phyloP scores from a whole-genome alignment of 495 filamentous ascomycete genomes.

The Aspergillus campestris region DNA sequence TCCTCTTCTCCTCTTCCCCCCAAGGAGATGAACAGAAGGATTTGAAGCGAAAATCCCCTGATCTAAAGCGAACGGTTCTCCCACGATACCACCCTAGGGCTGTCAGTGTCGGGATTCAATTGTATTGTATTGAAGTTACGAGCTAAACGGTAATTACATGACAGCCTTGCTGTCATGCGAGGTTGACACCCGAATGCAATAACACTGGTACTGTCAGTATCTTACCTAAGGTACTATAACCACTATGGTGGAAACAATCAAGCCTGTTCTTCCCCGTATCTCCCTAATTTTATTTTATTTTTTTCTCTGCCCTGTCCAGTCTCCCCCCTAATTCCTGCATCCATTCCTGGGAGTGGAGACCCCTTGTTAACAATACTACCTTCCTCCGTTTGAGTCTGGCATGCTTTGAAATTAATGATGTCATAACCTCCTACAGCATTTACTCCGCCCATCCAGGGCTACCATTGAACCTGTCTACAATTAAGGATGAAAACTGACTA shows the following conservation, averaged over 20 bases:
- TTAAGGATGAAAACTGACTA: neutral
- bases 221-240: neutral
- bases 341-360: slow-evolving; percentile 3
- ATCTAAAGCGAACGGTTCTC: no score
- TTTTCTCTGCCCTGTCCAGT: neutral
- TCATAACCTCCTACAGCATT: slow-evolving; percentile 5
- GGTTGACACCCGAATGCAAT: slow-evolving; percentile 1
- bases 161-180: neutral
- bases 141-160: neutral
- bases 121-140: neutral
- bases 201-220: neutral
- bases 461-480: neutral
- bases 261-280: neutral
- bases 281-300: neutral
- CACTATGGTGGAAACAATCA: slow-evolving; percentile 1
- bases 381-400: neutral
- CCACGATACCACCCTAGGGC: no score
- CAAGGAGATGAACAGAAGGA: no score
- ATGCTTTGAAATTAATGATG: slow-evolving; percentile 13
- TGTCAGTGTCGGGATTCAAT: neutral
- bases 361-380: neutral
- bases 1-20: no score
- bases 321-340: slow-evolving; percentile 3
- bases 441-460: neutral
- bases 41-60: no score